Percentiles rank a stretch among this genome's conserved stretches.
These are phyloP conservation scores for Candida saitoana DNA, from an alignment of 805 yeast genomes.

Conservation along the genomic window DNA sequence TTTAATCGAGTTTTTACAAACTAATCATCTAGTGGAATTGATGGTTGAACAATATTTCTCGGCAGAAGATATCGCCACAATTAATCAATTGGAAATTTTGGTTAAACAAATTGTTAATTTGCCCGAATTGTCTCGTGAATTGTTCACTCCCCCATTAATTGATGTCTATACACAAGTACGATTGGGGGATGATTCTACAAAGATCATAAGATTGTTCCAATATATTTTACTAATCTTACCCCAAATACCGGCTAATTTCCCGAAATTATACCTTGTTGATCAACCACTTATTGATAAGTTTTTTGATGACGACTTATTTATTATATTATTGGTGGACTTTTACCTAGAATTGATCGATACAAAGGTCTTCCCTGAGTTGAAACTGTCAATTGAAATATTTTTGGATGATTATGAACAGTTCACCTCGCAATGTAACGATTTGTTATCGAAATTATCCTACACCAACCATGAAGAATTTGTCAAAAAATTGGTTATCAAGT, in stretches of 20 bases:
- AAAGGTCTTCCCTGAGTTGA: not conserved
- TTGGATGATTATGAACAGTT: not conserved
- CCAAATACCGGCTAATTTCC: conserved; percentile 5
- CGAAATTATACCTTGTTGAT: conserved; percentile 10
- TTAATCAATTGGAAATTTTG: conserved; percentile 11
- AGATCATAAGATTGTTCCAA: conserved; percentile 18
- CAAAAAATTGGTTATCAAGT: conserved; percentile 7
- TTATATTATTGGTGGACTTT: conserved; percentile 22
- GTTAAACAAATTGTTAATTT: not conserved
- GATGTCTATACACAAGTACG: conserved; percentile 10
- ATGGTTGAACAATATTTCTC: not conserved
- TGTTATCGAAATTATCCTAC: conserved; percentile 20
- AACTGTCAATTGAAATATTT: not conserved
- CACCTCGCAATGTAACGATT: conserved; percentile 16
- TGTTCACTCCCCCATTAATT: conserved; percentile 5
- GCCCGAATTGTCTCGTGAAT: not conserved
- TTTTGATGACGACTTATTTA: conserved; percentile 23
- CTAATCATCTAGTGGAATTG: conserved; percentile 2
- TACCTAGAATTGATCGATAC: conserved; percentile 18
- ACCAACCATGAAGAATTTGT: conserved; percentile 7
- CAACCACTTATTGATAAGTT: conserved; percentile 12
- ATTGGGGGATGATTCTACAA: conserved; percentile 11
- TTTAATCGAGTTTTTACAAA: conserved; percentile 5
- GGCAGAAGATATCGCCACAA: conserved; percentile 5
- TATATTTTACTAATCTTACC: conserved; percentile 14